These are phyloP conservation scores for Hypoxylon fragiforme DNA, from an alignment of 495 filamentous ascomycete genomes.

Conservation along the genomic window DNA sequence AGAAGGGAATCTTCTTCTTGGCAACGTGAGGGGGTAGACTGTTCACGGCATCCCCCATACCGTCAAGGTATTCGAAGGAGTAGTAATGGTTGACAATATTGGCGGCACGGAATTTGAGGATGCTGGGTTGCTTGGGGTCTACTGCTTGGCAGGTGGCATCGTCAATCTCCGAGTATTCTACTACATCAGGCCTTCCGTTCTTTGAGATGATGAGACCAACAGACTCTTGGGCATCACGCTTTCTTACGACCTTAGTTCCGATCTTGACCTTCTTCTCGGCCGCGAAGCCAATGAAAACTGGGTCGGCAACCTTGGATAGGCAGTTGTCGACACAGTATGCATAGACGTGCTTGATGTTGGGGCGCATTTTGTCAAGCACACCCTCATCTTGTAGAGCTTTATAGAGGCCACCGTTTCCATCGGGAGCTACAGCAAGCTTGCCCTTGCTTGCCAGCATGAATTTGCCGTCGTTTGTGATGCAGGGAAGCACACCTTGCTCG, in stretches of 20 bases:
- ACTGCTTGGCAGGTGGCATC: slow-evolving; percentile 80
- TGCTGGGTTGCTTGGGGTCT: slow-evolving; percentile 76
- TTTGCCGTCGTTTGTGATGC: slow-evolving; percentile 97
- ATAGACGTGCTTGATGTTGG: slow-evolving; percentile 94
- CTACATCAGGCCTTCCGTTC: slow-evolving; percentile 96
- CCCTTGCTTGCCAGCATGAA: slow-evolving; percentile 90
- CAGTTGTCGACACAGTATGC: slow-evolving; percentile 99
- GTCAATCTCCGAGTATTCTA: slow-evolving; percentile 99
- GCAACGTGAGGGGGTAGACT: slow-evolving; percentile 93
- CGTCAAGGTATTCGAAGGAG: slow-evolving; percentile 88
- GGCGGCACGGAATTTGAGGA: slow-evolving; percentile 94
- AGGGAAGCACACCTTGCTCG: slow-evolving; percentile 95
- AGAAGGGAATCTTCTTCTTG: slow-evolving; percentile 94
- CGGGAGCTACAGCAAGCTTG: slow-evolving; percentile 94
- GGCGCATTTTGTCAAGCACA: slow-evolving; percentile 86
- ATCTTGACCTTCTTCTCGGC: slow-evolving; percentile 91
- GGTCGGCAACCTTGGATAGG: slow-evolving; percentile 96
- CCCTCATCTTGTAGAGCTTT: slow-evolving; percentile 81
- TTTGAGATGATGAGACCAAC: slow-evolving; percentile 93
- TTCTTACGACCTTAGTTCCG: slow-evolving; percentile 97
- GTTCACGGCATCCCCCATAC: slow-evolving; percentile 82
- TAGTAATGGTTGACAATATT: slow-evolving; percentile 99
- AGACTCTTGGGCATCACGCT: slow-evolving; percentile 94
- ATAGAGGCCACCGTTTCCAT: slow-evolving; percentile 98
- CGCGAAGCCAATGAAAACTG: slow-evolving; percentile 91